Base-by-base conservation (phyloP, 306 rosid genomes). In the Medicago arabica region DNA sequence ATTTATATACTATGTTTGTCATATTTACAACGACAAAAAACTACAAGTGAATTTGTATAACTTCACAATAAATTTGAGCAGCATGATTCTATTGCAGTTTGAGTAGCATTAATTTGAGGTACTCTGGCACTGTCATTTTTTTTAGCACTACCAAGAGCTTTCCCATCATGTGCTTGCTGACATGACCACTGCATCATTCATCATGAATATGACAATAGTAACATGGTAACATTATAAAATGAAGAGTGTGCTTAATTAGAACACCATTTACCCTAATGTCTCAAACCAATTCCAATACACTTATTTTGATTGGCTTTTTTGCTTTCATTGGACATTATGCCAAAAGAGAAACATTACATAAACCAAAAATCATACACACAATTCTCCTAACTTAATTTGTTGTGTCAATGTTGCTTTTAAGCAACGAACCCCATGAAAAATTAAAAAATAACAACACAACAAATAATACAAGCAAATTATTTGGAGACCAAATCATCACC, bases 341-440 rank as follows among this genome's bases (percentile, higher is more conserved):
- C 57, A 40, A 70, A 64, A 59, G 57, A 41, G 47, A 76, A 67
- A 76, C 18, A 23, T 40, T 15, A 40, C 59, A 76, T 21, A 50
- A 71, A 34, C 38, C 7, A 34, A 69, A 50, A 50, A 25, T 19
- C 58, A 34, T 34, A 1, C 78, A 65, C 73, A 55, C 58, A 62
- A 60, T 43, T 31, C 25, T 60, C 14, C 67, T 70, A 78, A 41
- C 18, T 79, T 34, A 34, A 34, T 34, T 69, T 58, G 60, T 43
- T 44, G 34, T 55, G 73, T 63, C 53, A 39, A 62, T 64, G 63
- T 65, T 73, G 69, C 40, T 73, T 55, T 70, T 81, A 69, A 74
- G 74, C 28, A 8, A 63, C 17, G 17, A 25, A 31, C 64, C 54
- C 47, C 67, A 73, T 67, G 39, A 50, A 68, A 64, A 64, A 53